A percentile compares a stretch with the other conserved stretches of the same genome.
Conservation (phyloP, 495 filamentous ascomycete genomes). For the Tuber umbilicatum region DNA sequence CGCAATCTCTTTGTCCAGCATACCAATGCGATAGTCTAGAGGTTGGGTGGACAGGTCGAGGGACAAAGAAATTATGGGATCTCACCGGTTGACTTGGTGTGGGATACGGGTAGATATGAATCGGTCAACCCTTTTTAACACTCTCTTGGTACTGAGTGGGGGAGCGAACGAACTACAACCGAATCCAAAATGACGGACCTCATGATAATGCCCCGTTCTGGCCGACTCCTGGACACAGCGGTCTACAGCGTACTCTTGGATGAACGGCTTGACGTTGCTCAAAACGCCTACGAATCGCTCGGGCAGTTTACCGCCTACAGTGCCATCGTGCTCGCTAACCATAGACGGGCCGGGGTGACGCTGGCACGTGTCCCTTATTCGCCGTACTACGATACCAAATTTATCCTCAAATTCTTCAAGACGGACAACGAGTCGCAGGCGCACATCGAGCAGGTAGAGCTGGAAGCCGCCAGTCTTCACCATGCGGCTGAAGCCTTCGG, state of each 20-base stretch:
- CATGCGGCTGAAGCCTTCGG: neutral
- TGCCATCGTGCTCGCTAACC: neutral
- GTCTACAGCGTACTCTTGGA: neutral
- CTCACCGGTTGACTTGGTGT: too few relatives aligned
- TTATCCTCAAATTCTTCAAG: neutral
- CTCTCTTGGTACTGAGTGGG: too few relatives aligned
- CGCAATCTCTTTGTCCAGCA: too few relatives aligned
- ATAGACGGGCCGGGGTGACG: neutral
- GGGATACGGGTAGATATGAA: too few relatives aligned
- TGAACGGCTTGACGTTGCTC: too few relatives aligned
- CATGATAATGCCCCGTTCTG: neutral
- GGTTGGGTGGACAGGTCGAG: too few relatives aligned
- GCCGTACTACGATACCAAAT: neutral
- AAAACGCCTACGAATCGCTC: accelerated
- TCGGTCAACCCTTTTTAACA: too few relatives aligned
- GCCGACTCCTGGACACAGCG: neutral
- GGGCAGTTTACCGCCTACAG: neutral
- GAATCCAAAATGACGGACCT: neutral
- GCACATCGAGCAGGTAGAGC: neutral
- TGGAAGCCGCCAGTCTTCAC: neutral
- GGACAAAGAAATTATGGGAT: too few relatives aligned
- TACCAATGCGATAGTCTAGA: too few relatives aligned
- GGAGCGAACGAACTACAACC: too few relatives aligned
- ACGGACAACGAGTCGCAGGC: neutral
- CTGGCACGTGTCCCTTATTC: neutral